Conservation (phyloP, 1,284 basidiomycete species). For the Microstroma glucosiphilum region DNA sequence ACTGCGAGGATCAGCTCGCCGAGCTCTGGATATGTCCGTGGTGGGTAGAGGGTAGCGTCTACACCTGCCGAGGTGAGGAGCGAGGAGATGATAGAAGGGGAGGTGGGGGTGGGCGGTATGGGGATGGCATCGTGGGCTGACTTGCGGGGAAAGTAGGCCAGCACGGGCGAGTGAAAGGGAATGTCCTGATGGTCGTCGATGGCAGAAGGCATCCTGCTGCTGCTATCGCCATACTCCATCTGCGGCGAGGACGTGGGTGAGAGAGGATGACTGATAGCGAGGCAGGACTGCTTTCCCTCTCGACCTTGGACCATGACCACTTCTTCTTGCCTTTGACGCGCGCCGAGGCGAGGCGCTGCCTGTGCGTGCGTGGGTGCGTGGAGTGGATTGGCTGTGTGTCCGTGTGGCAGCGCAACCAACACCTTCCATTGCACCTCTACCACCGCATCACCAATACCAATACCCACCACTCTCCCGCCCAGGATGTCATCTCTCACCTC, state of each 20-base stretch:
- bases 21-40: not conserved
- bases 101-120: not conserved
- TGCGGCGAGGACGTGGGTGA: too few relatives aligned
- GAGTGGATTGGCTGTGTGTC: not conserved
- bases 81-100: constrained; percentile 5
- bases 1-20: not conserved
- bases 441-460: not conserved
- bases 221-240: too few relatives aligned
- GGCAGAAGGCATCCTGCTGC: too few relatives aligned
- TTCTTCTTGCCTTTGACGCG: constrained; percentile 2
- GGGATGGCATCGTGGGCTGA: not conserved
- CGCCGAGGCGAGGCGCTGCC: not conserved
- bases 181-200: too few relatives aligned
- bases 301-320: constrained; percentile 2
- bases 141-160: constrained; percentile 1
- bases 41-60: not conserved
- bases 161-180: not conserved
- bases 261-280: too few relatives aligned
- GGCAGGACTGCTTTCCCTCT: too few relatives aligned
- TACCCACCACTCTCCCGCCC: not conserved
- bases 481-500: not conserved
- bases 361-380: constrained; percentile 4
- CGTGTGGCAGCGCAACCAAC: not conserved
- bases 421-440: not conserved
- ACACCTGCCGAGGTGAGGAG: not conserved